phyloP scores from a whole-genome alignment of 2,329 filamentous ascomycete species.

The Metarhizium brunneum region DNA sequence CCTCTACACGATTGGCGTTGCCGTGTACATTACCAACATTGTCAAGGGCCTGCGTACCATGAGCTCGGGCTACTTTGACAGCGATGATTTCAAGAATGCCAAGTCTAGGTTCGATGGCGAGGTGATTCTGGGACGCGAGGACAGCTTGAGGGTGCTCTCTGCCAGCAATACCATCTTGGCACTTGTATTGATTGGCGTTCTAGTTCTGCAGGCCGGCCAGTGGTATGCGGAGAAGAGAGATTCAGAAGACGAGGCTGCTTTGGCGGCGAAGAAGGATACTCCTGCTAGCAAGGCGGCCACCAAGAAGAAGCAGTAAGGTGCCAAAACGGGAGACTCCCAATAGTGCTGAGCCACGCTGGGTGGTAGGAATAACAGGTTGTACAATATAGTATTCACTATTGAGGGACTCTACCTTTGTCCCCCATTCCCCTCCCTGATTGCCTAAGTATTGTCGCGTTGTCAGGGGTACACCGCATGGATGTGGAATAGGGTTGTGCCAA shows the following conservation, averaged over 20 bases:
- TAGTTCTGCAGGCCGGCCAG: constrained; percentile 91
- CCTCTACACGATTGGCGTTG: constrained; percentile 76
- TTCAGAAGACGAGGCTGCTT: constrained; percentile 63
- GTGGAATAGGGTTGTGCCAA: not conserved
- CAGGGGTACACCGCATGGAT: not conserved
- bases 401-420: too few relatives aligned
- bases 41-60: constrained; percentile 88
- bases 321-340: not conserved
- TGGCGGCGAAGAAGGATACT: constrained; percentile 33
- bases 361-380: not conserved
- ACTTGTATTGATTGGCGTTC: constrained; percentile 79
- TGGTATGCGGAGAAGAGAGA: constrained; percentile 98
- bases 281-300: constrained; percentile 16
- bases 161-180: constrained; percentile 96
- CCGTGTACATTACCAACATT: constrained; percentile 93
- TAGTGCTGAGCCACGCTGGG: not conserved
- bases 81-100: constrained; percentile 29
- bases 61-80: constrained; percentile 55
- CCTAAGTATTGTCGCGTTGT: not conserved
- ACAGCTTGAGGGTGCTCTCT: constrained; percentile 80
- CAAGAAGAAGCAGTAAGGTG: constrained; percentile 27
- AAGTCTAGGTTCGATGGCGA: constrained; percentile 44
- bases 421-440: not conserved
- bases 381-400: not conserved
- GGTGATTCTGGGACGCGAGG: constrained; percentile 69